Evolutionary conservation across 1,284 basidiomycete genomes (phyloP).

Genomic region (Kalmanozyma brasiliensis): DNA sequence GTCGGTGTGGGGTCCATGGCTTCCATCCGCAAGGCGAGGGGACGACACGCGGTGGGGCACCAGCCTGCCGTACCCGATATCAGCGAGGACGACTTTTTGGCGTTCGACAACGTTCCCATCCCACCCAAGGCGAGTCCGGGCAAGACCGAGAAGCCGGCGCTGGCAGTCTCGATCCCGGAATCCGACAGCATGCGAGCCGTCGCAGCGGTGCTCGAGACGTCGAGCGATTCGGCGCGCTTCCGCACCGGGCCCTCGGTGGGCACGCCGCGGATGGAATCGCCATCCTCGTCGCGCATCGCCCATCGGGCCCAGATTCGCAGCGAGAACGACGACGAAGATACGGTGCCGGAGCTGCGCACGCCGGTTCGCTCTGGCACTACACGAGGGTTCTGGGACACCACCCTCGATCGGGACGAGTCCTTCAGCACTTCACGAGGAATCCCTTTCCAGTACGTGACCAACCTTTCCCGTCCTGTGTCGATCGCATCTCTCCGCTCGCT

Average conservation of each 20-base stretch:
- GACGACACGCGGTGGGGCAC: conserved; percentile 17
- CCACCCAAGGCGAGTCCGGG: conserved; percentile 2
- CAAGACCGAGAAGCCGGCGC: not conserved
- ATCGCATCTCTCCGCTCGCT: conserved; percentile 38
- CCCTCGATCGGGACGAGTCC: not conserved
- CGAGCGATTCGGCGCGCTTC: conserved; percentile 16
- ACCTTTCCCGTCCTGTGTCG: conserved; percentile 33
- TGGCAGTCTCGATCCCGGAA: conserved; percentile 19
- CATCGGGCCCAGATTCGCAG: conserved; percentile 17
- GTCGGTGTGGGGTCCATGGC: conserved; percentile 25
- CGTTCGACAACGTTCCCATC: conserved; percentile 15
- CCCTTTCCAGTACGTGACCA: conserved; percentile 42
- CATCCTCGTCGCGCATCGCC: conserved; percentile 15
- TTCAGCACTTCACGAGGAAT: conserved; percentile 7
- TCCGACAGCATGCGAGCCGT: conserved; percentile 42
- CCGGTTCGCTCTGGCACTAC: not conserved
- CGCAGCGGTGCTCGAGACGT: conserved; percentile 26
- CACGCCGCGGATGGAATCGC: conserved; percentile 29
- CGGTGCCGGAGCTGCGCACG: conserved; percentile 14
- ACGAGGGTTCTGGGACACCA: conserved; percentile 13
- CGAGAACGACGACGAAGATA: conserved; percentile 23
- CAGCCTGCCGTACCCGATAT: conserved; percentile 21
- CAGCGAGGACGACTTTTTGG: conserved; percentile 33
- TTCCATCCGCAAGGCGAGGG: conserved; percentile 36
- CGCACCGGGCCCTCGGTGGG: conserved; percentile 27